Percentiles rank a stretch among this genome's conserved stretches.
Conservation (phyloP, 176 grass and related monocot genomes). For the Rhynchospora tenuis region DNA sequence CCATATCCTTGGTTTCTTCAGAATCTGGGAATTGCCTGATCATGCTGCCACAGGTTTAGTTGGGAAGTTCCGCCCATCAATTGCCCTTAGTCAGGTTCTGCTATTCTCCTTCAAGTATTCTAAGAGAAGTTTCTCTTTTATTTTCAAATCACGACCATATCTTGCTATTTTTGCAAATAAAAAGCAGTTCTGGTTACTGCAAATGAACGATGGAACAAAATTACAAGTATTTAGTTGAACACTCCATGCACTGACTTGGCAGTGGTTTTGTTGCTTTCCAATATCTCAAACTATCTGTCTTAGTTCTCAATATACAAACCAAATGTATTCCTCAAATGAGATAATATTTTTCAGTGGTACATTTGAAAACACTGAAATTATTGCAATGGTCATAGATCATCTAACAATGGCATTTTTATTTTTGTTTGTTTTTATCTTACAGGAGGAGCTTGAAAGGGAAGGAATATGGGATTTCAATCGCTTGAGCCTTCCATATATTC, state of each 20-base stretch:
- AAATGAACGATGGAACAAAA: background rate
- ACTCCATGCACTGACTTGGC: background rate
- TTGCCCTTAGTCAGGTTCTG: constrained; percentile 85
- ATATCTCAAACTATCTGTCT: background rate
- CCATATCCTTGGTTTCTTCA: constrained; percentile 99
- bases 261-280: background rate
- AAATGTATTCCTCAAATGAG: background rate
- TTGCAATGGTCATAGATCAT: background rate
- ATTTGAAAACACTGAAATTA: background rate
- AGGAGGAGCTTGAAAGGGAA: constrained; percentile 94
- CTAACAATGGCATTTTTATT: constrained; percentile 16
- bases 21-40: constrained; percentile 98
- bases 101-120: background rate
- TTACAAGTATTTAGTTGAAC: background rate
- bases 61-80: constrained; percentile 97
- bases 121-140: constrained; percentile 7
- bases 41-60: constrained; percentile 85
- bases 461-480: constrained; percentile 97
- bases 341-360: background rate
- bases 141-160: background rate
- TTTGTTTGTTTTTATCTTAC: constrained; percentile 32
- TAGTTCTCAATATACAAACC: background rate
- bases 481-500: constrained; percentile 85
- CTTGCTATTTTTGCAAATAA: background rate
- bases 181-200: background rate